Evolutionary conservation across 2,329 filamentous ascomycete genomes (phyloP).

Genomic region (Xylariales sp.): DNA sequence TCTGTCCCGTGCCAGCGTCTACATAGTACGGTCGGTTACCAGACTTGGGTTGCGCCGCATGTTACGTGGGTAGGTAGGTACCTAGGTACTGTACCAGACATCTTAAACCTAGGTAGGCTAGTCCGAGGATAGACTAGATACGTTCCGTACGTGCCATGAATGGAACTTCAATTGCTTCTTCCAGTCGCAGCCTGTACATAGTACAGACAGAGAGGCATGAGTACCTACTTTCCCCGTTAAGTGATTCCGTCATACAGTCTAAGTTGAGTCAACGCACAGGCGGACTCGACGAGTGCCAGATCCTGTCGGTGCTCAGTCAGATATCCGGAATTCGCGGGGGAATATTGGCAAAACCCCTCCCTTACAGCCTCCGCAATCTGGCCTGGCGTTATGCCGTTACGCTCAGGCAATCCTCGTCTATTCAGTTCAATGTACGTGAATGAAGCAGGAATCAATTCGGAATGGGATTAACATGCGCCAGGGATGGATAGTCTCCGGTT

Average conservation of each 20-base stretch:
- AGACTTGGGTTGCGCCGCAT: neutral
- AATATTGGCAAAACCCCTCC: neutral
- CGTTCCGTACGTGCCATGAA: too few species aligned
- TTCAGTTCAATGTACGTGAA: too few species aligned
- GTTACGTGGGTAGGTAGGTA: too few species aligned
- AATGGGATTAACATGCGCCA: too few species aligned
- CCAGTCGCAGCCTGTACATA: neutral
- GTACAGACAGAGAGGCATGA: neutral
- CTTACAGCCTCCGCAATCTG: too few species aligned
- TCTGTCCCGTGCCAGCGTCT: constrained; percentile 1
- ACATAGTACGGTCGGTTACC: too few species aligned
- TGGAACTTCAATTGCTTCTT: neutral
- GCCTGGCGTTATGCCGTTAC: neutral
- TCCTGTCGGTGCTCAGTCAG: constrained; percentile 7
- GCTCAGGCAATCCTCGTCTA: neutral
- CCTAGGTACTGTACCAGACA: too few species aligned
- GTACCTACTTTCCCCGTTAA: too few species aligned
- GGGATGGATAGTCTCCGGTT: too few species aligned
- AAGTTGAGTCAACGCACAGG: neutral
- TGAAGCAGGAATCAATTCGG: too few species aligned
- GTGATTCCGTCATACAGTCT: neutral
- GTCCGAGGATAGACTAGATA: too few species aligned
- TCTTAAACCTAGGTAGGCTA: too few species aligned
- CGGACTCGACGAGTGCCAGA: constrained; percentile 4
- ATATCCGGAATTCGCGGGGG: constrained; percentile 8